Evolutionary conservation across 1,139 yeast species (phyloP).

Genomic region (Kodamaea alishanica): DNA sequence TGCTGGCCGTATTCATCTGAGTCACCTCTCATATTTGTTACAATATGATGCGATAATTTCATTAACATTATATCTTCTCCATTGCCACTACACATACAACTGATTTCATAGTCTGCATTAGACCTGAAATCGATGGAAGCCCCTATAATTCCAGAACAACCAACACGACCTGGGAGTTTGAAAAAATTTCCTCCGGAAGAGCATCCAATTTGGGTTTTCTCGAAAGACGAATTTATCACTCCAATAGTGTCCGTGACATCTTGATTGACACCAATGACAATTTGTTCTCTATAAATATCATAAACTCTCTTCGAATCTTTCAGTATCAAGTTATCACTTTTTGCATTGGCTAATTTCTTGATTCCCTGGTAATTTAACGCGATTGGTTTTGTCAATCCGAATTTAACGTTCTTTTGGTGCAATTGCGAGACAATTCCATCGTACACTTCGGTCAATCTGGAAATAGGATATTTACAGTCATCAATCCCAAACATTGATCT

Average conservation of each 20-base stretch:
- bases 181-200: constrained; percentile 55
- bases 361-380: constrained; percentile 16
- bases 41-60: constrained; percentile 34
- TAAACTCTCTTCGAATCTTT: constrained; percentile 14
- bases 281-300: constrained; percentile 12
- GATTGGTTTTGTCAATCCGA: constrained; percentile 29
- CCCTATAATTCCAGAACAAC: constrained; percentile 53
- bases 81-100: constrained; percentile 52
- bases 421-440: constrained; percentile 11
- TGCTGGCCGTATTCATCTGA: constrained; percentile 11
- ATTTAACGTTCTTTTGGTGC: constrained; percentile 9
- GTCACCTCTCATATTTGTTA: constrained; percentile 11
- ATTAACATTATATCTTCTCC: constrained; percentile 51
- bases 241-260: constrained; percentile 37
- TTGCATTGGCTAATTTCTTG: neutral
- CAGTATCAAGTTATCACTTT: constrained; percentile 15
- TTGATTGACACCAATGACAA: neutral
- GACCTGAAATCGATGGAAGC: constrained; percentile 33
- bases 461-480: constrained; percentile 21
- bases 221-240: constrained; percentile 14
- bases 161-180: constrained; percentile 48
- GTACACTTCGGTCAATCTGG: constrained; percentile 20
- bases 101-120: constrained; percentile 18
- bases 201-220: constrained; percentile 27
- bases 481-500: constrained; percentile 27